Evolutionary conservation across 2,329 filamentous ascomycete species (phyloP).

Genomic region (Cladosporium sp.): DNA sequence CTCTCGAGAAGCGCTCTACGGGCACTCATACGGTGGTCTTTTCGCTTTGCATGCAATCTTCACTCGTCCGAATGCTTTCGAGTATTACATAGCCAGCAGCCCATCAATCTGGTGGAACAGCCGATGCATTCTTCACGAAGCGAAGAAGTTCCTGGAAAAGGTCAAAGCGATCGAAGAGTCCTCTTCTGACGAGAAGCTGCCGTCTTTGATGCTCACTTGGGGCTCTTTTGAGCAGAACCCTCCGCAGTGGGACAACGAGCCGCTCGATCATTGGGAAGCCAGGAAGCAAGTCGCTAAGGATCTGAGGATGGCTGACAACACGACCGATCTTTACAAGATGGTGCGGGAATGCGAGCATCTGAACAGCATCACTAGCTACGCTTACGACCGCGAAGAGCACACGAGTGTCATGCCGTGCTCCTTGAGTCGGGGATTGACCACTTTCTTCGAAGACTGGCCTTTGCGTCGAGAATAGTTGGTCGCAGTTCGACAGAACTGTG

Average conservation of each 20-base stretch:
- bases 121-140: constrained; percentile 31
- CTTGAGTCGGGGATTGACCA: constrained; percentile 20
- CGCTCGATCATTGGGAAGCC: constrained; percentile 29
- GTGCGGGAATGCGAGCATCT: constrained; percentile 18
- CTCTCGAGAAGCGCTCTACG: constrained; percentile 42
- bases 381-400: constrained; percentile 32
- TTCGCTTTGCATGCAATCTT: constrained; percentile 46
- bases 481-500: too few relatives aligned
- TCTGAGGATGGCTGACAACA: constrained; percentile 28
- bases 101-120: constrained; percentile 48
- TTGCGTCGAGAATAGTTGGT: background rate
- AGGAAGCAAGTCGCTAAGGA: constrained; percentile 16
- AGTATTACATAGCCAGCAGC: constrained; percentile 44
- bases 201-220: constrained; percentile 32
- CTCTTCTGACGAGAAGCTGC: constrained; percentile 4
- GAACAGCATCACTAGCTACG: constrained; percentile 16
- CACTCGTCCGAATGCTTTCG: constrained; percentile 38
- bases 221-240: constrained; percentile 34
- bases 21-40: constrained; percentile 49
- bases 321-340: constrained; percentile 20
- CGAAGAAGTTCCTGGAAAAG: constrained; percentile 25
- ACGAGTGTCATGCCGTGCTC: constrained; percentile 29
- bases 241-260: constrained; percentile 26
- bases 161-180: constrained; percentile 23
- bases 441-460: constrained; percentile 15